A percentile compares a stretch with the other conserved stretches of the same genome.
phyloP scores from a whole-genome alignment of 2,329 filamentous ascomycete species.

The Diaporthe ilicicola region DNA sequence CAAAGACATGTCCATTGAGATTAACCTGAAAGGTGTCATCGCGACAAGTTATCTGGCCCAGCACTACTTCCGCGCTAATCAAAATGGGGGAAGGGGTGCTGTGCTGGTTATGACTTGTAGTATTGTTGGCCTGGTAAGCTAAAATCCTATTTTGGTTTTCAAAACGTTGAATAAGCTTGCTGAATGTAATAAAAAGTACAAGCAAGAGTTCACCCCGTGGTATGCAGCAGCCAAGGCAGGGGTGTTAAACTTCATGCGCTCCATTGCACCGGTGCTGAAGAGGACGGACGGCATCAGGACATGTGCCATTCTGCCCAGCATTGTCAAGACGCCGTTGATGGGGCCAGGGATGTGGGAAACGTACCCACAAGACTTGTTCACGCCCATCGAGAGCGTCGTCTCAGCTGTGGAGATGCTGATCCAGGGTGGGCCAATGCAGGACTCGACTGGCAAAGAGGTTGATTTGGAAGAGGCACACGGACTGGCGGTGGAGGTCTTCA shows the following conservation, averaged over 20 bases:
- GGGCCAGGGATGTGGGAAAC: slow-evolving; percentile 5
- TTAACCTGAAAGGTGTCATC: background rate
- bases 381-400: background rate
- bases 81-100: background rate
- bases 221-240: background rate
- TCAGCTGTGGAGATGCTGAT: background rate
- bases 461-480: background rate
- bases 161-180: rapidly evolving
- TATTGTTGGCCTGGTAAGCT: background rate
- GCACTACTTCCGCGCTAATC: slow-evolving; percentile 1
- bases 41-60: background rate
- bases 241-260: slow-evolving; percentile 6
- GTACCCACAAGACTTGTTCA: slow-evolving; percentile 1
- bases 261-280: background rate
- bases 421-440: background rate
- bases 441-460: background rate
- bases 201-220: background rate
- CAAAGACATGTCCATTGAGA: background rate
- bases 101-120: background rate
- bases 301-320: background rate
- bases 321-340: background rate
- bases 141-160: rapidly evolving
- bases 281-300: background rate
- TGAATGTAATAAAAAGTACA: background rate
- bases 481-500: background rate